Conservation (phyloP, 2,329 filamentous ascomycete genomes). For the Penicillium sp. region DNA sequence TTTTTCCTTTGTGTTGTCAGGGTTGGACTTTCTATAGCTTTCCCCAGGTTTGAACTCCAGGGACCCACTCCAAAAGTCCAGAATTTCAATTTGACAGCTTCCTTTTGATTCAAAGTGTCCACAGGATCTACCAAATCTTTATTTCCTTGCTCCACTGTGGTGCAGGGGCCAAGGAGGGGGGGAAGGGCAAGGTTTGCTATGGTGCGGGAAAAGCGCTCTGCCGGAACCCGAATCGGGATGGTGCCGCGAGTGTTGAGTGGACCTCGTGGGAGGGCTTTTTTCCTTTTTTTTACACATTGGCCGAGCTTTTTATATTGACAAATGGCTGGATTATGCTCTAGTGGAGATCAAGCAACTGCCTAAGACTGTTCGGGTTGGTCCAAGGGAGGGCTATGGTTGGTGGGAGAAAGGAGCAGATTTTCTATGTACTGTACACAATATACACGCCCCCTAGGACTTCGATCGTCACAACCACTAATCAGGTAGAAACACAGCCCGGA, state of each 20-base stretch:
- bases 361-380: neutral
- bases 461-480: conserved; percentile 8
- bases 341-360: neutral
- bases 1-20: neutral
- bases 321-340: neutral
- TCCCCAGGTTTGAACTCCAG: conserved; percentile 6
- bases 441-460: conserved; percentile 17
- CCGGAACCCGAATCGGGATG: conserved; percentile 10
- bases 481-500: conserved; percentile 23
- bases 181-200: neutral
- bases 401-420: conserved; percentile 20
- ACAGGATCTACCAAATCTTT: conserved; percentile 10
- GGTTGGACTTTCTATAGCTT: neutral
- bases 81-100: conserved; percentile 12
- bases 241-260: neutral
- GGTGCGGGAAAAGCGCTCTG: conserved; percentile 18
- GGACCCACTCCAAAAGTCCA: conserved; percentile 4
- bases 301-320: neutral
- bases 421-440: conserved; percentile 37
- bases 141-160: conserved; percentile 7
- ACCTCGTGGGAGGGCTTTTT: conserved; percentile 1
- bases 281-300: neutral
- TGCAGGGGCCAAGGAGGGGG: conserved; percentile 2
- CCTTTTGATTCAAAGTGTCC: neutral
- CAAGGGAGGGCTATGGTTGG: neutral